Base-by-base conservation (phyloP, 768 basidiomycete species). In the Serendipita sp. region DNA sequence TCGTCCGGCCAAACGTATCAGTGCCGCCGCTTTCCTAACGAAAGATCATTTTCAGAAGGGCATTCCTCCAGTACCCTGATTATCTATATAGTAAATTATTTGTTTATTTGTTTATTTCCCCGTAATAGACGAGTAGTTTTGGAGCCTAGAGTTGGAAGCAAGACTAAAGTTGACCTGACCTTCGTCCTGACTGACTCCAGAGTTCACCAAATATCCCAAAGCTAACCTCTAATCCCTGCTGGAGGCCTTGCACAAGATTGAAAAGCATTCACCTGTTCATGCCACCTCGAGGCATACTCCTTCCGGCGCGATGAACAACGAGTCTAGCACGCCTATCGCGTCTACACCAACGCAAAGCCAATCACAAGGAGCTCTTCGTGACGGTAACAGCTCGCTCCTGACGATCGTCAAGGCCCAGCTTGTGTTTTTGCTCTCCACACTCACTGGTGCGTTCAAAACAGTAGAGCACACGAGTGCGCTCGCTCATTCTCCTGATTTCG, bases 321-420 rank as follows among this genome's bases (percentile, higher is more conserved):
- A 58, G 53, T 30, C 53, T 11, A 58, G 53, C 53, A 58, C 53
- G 24, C 53, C 53, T n/a, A 24, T 31, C 11, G 53, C 53, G 11
- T 58, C 53, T 28, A 58, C 53, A 34, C 53, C 53, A n/a, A 58
- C 53, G 24, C 53, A 58, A 34, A n/a, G 24, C 20, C 53, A 58
- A 31, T 58, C 53, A 4, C 53, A 58, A 28, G 53, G 53, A 4
- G 17, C 53, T 22, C 53, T 33, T 58, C 53, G 53, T 58, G 53
- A 58, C 31, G 53, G 53, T 9, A 67, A 62, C 61, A 66, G 53
- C 51, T 61, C 30, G 31, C 60, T 91, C 71, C 84, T 90, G 74
- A 90, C 88, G 72, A 91, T 91, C 74, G 90, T 92, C 76, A 90
- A 89, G 75, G 88, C 94, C 64, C 94, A 99, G 79, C 94, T 99